Evolutionary conservation across 345 rosid species (phyloP), one percentile per base, ranked within the genome.

Genomic region (Excoecaria cochinchinensis): DNA sequence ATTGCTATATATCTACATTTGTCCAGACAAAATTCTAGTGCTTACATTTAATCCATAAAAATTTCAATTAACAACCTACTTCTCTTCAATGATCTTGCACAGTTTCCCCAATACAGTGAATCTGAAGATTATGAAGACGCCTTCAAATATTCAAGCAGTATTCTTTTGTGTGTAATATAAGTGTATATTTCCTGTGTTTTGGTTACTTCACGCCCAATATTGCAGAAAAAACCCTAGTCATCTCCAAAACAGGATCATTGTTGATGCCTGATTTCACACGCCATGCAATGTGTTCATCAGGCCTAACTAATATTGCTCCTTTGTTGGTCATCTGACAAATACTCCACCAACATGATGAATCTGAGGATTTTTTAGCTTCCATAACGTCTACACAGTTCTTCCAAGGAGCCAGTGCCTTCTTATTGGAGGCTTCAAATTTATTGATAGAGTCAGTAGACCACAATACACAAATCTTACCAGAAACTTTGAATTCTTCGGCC

Each of bases 211-310:
- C 24, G 58, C 89, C 86, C 76, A 95, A 81, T 38, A 86, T 66
- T 17, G 85, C 78, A 74, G 88, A 72, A 72, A 92, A 91, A 64
- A 82, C 89, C 84, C 50, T 83, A 71, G 74, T 79, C 92, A 91
- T 91, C 84, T 86, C 89, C 53, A 51, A 42, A 67, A 78, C 59
- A n/a, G 82, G 87, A 67, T 91, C 89, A 39, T 72, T 82, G 3
- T 70, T 39, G 39, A 88, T 67, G 60, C 73, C 53, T 9, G 91
- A 87, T 79, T 84, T 89, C 13, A 24, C 75, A 38, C 93, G 84
- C 99, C 98, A 92, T 36, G 87, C 98, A 44, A 92, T 83, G 83
- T 95, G 97, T 70, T 91, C 90, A 47, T 92, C 97, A 0, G 97
- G 97, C 78, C 99, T 85, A 62, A 90, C 94, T 69, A 91, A 82